Conservation (phyloP, 371 early-diverging fungal genomes). For the Cokeromyces recurvatus region DNA sequence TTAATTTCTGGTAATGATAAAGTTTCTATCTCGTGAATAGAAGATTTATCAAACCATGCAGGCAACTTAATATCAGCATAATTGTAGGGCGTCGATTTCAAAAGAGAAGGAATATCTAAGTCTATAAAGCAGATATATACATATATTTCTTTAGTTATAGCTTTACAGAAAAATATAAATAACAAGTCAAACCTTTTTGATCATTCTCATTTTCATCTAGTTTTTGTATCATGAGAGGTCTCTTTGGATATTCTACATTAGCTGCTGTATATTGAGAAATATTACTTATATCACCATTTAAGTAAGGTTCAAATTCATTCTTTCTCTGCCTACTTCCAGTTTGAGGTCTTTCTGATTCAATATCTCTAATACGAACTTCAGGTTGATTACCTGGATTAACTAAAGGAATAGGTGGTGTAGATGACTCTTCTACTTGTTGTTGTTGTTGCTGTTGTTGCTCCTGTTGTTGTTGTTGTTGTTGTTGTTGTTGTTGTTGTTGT, state of each 20-base stretch:
- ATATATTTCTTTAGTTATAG: no score
- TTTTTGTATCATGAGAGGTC: slow-evolving; percentile 7
- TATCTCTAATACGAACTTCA: slow-evolving; percentile 29
- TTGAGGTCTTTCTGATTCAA: slow-evolving; percentile 39
- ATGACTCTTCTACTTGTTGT: background rate
- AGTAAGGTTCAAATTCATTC: slow-evolving; percentile 64
- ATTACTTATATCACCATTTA: slow-evolving; percentile 62
- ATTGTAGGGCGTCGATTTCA: slow-evolving; percentile 18
- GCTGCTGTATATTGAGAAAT: slow-evolving; percentile 46
- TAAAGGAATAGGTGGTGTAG: background rate
- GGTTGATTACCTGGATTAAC: slow-evolving; percentile 29
- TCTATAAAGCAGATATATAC: no score
- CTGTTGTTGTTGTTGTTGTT: background rate
- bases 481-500: background rate
- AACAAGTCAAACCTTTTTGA: slow-evolving; percentile 3
- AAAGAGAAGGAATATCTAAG: slow-evolving; percentile 9
- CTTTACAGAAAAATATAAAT: no score
- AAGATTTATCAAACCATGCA: slow-evolving; percentile 77
- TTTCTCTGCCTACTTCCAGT: slow-evolving; percentile 50
- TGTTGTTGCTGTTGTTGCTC: background rate
- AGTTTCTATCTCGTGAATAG: slow-evolving; percentile 83
- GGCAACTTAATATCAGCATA: slow-evolving; percentile 15
- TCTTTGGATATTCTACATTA: slow-evolving; percentile 27
- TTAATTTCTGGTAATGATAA: slow-evolving; percentile 87
- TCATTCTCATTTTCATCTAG: slow-evolving; percentile 2